phyloP scores from a whole-genome alignment of 371 early-diverging fungal genomes.

The Mucor racemosus region DNA sequence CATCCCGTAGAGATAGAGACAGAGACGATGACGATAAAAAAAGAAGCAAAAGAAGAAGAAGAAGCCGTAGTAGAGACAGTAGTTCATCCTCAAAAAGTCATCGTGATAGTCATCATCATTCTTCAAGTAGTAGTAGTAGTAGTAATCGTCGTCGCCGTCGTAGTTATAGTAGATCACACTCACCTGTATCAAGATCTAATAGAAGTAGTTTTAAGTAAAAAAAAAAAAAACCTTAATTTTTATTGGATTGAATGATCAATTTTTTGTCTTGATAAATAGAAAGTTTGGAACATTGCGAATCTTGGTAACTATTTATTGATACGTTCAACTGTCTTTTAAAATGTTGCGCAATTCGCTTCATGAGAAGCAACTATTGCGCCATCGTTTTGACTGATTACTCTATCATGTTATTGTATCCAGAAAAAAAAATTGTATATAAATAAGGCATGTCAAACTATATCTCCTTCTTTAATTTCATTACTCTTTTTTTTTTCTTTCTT shows the following conservation, averaged over 20 bases:
- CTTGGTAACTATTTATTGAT: background rate
- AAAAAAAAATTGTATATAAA: background rate
- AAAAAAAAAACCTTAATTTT: slow-evolving; percentile 11
- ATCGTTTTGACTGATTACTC: slow-evolving; percentile 22
- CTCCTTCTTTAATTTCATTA: background rate
- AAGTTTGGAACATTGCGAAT: slow-evolving; percentile 21
- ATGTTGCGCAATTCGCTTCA: slow-evolving; percentile 7
- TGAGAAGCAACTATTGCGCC: slow-evolving; percentile 15
- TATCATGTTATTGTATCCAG: background rate
- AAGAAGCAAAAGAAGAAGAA: slow-evolving; percentile 11
- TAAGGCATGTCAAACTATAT: background rate
- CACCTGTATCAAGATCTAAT: slow-evolving; percentile 11
- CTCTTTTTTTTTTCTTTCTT: slow-evolving; percentile 1
- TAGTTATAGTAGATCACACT: slow-evolving; percentile 11
- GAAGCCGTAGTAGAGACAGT: slow-evolving; percentile 17
- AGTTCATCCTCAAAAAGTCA: slow-evolving; percentile 13
- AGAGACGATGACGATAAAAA: background rate
- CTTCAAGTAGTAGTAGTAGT: background rate
- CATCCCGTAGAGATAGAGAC: background rate
- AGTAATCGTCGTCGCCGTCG: slow-evolving; percentile 9
- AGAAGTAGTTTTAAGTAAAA: background rate
- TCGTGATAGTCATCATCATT: background rate
- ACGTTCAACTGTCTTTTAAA: slow-evolving; percentile 17
- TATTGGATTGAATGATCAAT: slow-evolving; percentile 1
- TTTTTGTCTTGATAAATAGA: background rate